phyloP scores from a whole-genome alignment of 306 rosid species.

The Inga leiocalycina region DNA sequence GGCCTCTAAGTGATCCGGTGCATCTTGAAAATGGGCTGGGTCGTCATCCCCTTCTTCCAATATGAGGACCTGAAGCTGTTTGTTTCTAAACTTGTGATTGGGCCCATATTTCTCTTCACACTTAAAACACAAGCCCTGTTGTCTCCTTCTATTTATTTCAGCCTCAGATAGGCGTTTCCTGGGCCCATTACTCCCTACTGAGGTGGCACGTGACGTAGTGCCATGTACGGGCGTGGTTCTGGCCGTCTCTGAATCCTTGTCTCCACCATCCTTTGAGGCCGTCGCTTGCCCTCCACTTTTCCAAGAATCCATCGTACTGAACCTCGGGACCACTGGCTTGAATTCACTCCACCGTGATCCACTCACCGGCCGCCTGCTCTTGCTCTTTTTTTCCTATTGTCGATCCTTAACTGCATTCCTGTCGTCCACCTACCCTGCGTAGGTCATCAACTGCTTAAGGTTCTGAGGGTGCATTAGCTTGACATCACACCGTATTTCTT shows the following conservation, averaged over 20 bases:
- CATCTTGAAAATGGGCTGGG: fast-evolving
- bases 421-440: not conserved
- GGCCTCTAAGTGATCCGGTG: not conserved
- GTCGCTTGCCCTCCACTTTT: not conserved
- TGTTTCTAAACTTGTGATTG: not conserved
- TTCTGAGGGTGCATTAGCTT: not conserved
- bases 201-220: too few relatives aligned
- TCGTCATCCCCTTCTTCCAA: not conserved
- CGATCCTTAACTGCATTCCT: fast-evolving
- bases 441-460: not conserved
- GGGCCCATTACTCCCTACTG: fast-evolving
- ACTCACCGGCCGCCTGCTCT: too few relatives aligned
- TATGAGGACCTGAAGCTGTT: fast-evolving
- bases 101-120: not conserved
- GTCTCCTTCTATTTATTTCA: not conserved
- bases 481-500: not conserved
- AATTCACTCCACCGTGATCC: not conserved
- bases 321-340: not conserved
- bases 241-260: too few relatives aligned
- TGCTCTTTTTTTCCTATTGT: not conserved
- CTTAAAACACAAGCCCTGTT: not conserved
- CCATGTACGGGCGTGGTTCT: not conserved
- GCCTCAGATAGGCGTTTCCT: not conserved
- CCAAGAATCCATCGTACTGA: fast-evolving
- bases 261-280: too few relatives aligned